Evolutionary conservation across 2,329 filamentous ascomycete genomes (phyloP).

Genomic region (Zalaria obscura): DNA sequence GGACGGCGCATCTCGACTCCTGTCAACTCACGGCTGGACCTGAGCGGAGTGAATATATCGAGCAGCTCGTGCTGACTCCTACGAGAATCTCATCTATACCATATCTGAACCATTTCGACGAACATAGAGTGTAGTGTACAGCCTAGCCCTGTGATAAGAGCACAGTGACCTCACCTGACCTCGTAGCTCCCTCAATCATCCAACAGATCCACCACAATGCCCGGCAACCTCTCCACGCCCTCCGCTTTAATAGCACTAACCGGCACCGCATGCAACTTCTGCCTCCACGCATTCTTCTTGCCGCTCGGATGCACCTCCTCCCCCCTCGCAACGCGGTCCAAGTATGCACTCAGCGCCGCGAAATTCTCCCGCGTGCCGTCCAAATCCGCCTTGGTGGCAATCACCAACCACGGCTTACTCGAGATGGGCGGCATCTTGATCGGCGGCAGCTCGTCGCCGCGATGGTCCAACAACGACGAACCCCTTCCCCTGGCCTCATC

Average conservation of each 20-base stretch:
- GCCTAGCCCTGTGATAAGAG: too few species aligned
- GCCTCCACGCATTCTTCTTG: conserved; percentile 46
- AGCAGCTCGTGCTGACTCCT: too few species aligned
- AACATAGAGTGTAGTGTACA: too few species aligned
- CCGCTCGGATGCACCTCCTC: conserved; percentile 57
- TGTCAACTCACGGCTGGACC: too few species aligned
- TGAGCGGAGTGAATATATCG: too few species aligned
- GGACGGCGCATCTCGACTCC: too few species aligned
- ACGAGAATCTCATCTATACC: too few species aligned
- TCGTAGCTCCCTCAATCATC: conserved; percentile 22
- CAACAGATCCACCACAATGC: conserved; percentile 57
- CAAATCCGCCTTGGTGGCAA: conserved; percentile 85
- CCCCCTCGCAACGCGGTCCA: conserved; percentile 51
- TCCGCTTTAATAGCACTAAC: conserved; percentile 82
- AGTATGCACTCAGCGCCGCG: conserved; percentile 50
- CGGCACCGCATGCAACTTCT: conserved; percentile 52
- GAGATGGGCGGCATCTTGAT: conserved; percentile 56
- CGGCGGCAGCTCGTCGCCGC: conserved; percentile 24
- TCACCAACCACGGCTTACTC: conserved; percentile 93
- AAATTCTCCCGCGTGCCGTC: conserved; percentile 70
- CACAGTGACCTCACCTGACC: too few species aligned
- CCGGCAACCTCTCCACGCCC: conserved; percentile 61
- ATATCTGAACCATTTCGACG: too few species aligned
- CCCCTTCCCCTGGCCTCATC: conserved; percentile 8
- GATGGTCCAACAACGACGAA: conserved; percentile 12